Conservation (phyloP, 108 stramenopile genomes). For the Fistulifera pelliculosa region DNA sequence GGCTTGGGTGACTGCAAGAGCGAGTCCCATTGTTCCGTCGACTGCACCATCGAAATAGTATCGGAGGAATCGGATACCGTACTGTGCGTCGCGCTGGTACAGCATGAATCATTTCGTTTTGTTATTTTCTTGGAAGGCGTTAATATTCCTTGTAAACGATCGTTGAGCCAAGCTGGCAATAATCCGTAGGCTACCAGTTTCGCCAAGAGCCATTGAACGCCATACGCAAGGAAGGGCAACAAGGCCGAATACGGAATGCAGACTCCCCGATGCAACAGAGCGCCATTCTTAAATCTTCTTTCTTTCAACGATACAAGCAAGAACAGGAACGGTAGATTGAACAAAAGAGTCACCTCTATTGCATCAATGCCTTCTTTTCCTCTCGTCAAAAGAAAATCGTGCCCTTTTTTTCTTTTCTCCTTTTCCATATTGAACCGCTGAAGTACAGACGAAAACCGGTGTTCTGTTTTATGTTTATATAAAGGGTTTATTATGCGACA, state of each 20-base stretch:
- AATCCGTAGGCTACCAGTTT: slow-evolving; percentile 29
- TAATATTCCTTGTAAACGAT: slow-evolving; percentile 13
- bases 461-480: too few species aligned
- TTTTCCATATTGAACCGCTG: too few species aligned
- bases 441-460: too few species aligned
- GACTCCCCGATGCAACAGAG: slow-evolving; percentile 70
- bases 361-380: too few species aligned
- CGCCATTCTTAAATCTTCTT: slow-evolving; percentile 25
- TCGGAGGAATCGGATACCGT: not conserved
- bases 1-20: slow-evolving; percentile 1
- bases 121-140: not conserved
- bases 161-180: slow-evolving; percentile 37
- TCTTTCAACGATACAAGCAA: too few species aligned
- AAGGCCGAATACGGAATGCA: slow-evolving; percentile 81
- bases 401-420: too few species aligned
- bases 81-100: too few species aligned
- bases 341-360: too few species aligned
- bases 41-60: slow-evolving; percentile 11
- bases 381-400: too few species aligned
- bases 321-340: too few species aligned
- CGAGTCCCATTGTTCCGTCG: slow-evolving; percentile 10
- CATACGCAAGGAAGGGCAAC: slow-evolving; percentile 48
- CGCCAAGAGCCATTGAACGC: slow-evolving; percentile 37
- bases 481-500: too few species aligned
- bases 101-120: too few species aligned